Conservation (phyloP, 108 stramenopile species). For the Nannochloropsis oceanica region DNA sequence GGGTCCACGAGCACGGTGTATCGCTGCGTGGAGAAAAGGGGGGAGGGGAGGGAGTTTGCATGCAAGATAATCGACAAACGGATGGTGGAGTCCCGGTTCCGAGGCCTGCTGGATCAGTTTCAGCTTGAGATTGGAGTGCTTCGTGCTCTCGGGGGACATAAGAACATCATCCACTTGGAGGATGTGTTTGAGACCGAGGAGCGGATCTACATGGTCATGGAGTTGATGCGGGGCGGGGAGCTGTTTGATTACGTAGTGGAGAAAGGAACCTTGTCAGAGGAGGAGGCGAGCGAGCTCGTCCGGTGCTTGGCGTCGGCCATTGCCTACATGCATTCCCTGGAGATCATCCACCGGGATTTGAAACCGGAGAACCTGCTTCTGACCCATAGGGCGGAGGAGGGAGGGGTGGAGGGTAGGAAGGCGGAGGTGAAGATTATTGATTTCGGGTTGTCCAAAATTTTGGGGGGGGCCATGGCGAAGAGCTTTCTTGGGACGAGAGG, state of each 20-base stretch:
- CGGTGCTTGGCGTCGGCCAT: conserved; percentile 65
- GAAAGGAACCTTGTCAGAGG: conserved; percentile 48
- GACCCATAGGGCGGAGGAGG: conserved; percentile 33
- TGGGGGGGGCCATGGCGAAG: conserved; percentile 49
- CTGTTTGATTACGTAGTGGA: conserved; percentile 95
- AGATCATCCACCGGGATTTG: conserved; percentile 87
- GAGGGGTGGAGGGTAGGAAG: conserved; percentile 23
- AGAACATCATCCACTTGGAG: conserved; percentile 77
- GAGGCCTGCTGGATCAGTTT: conserved; percentile 82
- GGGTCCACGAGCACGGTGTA: conserved; percentile 88
- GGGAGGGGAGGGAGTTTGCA: conserved; percentile 51
- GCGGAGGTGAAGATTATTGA: conserved; percentile 91
- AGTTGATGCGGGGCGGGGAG: conserved; percentile 92
- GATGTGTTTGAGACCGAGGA: conserved; percentile 75
- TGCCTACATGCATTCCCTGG: conserved; percentile 86
- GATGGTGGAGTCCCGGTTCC: conserved; percentile 67
- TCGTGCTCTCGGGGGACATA: conserved; percentile 47
- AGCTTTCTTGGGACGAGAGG: conserved; percentile 86
- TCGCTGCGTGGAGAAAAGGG: conserved; percentile 51
- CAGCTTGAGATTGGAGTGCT: conserved; percentile 68
- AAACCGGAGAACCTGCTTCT: conserved; percentile 87
- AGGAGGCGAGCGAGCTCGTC: conserved; percentile 78
- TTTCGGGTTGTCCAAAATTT: conserved; percentile 79
- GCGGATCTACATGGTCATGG: conserved; percentile 92
- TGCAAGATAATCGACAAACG: conserved; percentile 91